phyloP scores from a whole-genome alignment of 768 basidiomycete species.

The Lanmaoa rubissima region DNA sequence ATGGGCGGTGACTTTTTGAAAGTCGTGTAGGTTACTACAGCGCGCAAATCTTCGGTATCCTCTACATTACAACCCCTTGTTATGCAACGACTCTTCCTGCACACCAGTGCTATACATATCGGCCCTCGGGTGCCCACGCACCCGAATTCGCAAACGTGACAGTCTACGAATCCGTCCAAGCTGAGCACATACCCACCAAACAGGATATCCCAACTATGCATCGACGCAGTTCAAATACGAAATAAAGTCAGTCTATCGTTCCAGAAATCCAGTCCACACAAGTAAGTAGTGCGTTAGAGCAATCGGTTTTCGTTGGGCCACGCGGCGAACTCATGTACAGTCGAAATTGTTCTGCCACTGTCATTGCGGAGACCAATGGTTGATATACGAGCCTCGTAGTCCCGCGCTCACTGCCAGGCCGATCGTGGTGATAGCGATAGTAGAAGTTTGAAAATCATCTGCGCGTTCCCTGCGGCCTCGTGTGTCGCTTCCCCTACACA shows the following conservation, averaged over 20 bases:
- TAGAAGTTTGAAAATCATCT: no score
- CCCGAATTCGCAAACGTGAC: constrained; percentile 3
- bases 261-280: not conserved
- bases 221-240: not conserved
- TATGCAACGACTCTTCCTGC: not conserved
- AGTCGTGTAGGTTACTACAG: no score
- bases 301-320: no score
- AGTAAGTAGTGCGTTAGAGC: not conserved
- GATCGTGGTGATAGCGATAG: no score
- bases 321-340: no score
- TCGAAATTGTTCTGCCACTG: no score
- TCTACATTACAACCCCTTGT: not conserved
- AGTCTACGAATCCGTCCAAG: constrained; percentile 7
- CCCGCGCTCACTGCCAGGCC: no score
- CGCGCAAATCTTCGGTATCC: not conserved
- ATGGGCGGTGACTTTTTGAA: no score
- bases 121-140: constrained; percentile 4
- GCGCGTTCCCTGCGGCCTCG: no score
- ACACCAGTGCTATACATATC: constrained; percentile 6
- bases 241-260: not conserved
- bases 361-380: no score
- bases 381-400: no score
- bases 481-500: no score
- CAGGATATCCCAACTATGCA: constrained; percentile 4
- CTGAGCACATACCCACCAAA: constrained; percentile 1